These are phyloP conservation scores for Pterocarpus santalinus DNA, from an alignment of 306 rosid genomes.

Conservation along the genomic window DNA sequence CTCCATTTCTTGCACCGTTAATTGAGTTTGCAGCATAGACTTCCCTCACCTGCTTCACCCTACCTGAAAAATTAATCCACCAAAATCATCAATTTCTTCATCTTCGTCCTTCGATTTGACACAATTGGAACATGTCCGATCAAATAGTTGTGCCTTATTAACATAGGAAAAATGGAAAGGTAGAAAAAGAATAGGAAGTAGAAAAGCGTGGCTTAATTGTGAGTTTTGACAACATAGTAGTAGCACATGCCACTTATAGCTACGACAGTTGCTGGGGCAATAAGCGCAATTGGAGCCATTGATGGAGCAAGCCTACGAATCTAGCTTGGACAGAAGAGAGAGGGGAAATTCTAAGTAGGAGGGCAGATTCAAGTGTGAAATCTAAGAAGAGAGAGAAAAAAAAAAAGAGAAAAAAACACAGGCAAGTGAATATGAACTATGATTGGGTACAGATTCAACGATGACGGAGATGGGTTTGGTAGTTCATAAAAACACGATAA, in stretches of 20 bases:
- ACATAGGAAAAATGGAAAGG: not conserved
- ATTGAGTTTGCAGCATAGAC: not conserved
- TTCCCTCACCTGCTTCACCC: constrained; percentile 27
- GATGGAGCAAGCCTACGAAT: constrained; percentile 27
- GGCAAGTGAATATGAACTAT: constrained; percentile 15
- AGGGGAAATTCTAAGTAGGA: not conserved
- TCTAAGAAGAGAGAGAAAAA: not conserved
- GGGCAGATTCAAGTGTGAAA: not conserved
- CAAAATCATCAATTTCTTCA: not conserved
- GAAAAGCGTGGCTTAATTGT: no score
- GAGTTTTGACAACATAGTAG: not conserved
- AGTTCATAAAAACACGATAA: not conserved
- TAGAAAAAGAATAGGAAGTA: no score
- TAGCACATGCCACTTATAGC: constrained; percentile 51
- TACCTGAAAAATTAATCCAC: constrained; percentile 44
- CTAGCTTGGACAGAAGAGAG: not conserved
- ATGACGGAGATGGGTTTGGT: constrained; percentile 35
- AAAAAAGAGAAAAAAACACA: not conserved
- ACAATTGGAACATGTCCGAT: not conserved
- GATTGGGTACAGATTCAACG: constrained; percentile 31
- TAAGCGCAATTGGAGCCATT: constrained; percentile 57
- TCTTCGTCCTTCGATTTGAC: not conserved
- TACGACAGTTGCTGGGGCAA: constrained; percentile 47
- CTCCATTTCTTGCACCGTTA: not conserved
- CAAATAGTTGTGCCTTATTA: not conserved